phyloP scores from a whole-genome alignment of 2,329 filamentous ascomycete genomes.

The Elsinoe batatas region DNA sequence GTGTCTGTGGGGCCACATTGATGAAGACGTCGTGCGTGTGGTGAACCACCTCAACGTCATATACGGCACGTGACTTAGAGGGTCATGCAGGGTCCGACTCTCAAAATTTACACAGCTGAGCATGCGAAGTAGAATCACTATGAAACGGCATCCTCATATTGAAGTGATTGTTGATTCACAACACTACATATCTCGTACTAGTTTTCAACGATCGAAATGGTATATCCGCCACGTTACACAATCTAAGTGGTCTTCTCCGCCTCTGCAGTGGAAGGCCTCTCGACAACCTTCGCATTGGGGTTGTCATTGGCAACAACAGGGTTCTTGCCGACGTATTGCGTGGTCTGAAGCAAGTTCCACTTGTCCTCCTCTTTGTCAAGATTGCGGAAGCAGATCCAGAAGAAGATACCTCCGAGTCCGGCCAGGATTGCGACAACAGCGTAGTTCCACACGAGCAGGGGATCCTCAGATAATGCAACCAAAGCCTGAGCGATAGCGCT shows the following conservation, averaged over 20 bases:
- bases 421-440: slow-evolving; percentile 52
- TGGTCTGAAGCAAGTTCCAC: slow-evolving; percentile 48
- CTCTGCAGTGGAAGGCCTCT: neutral
- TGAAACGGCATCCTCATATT: neutral
- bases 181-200: neutral
- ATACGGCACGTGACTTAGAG: neutral
- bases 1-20: no score
- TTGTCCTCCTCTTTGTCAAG: slow-evolving; percentile 59
- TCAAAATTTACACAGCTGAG: no score
- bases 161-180: neutral
- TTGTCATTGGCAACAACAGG: neutral
- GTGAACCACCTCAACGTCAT: neutral
- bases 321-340: slow-evolving; percentile 10
- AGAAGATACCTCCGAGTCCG: slow-evolving; percentile 50
- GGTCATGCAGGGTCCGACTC: neutral
- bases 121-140: no score
- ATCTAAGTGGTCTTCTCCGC: neutral
- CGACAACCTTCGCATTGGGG: neutral
- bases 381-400: slow-evolving; percentile 60
- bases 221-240: neutral
- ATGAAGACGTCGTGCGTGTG: neutral
- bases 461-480: slow-evolving; percentile 51
- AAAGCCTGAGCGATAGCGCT: slow-evolving; percentile 53
- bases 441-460: slow-evolving; percentile 61
- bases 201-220: neutral